Evolutionary conservation across 768 basidiomycete genomes (phyloP).

Genomic region (Leccinellum albellum): DNA sequence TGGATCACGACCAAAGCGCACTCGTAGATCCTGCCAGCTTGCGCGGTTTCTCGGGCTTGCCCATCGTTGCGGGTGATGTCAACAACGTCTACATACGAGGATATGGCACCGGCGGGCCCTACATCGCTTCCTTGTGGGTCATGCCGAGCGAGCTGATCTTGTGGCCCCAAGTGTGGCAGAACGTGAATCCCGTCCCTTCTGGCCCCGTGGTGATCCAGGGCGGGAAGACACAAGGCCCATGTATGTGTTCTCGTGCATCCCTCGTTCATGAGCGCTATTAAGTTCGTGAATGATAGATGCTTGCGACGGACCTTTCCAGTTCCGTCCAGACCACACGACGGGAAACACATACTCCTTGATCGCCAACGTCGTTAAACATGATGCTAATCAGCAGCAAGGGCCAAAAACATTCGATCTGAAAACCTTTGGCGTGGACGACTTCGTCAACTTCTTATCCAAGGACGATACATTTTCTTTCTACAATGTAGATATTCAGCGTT

Average conservation of each 20-base stretch:
- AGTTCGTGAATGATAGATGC: constrained; percentile 1
- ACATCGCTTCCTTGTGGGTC: not conserved
- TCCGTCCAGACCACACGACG: constrained; percentile 5
- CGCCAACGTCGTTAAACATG: constrained; percentile 4
- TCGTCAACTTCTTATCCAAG: not conserved
- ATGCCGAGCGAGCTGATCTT: not conserved
- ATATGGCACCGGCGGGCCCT: not conserved
- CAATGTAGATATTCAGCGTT: not conserved
- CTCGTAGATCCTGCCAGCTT: not conserved
- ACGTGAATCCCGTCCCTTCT: not conserved
- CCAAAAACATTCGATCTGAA: not conserved
- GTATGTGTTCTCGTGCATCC: not conserved
- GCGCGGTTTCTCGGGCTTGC: not conserved
- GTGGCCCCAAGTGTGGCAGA: not conserved
- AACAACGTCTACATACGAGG: not conserved
- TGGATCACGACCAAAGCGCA: not conserved
- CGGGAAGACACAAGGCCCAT: not conserved
- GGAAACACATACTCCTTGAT: constrained; percentile 8
- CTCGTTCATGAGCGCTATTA: not conserved
- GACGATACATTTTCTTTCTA: constrained; percentile 1
- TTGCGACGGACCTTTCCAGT: not conserved
- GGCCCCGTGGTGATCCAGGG: not conserved
- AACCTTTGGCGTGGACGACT: not conserved
- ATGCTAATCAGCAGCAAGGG: not conserved
- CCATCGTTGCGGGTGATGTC: not conserved